Conservation (phyloP, 306 rosid species). For the Cajanus cajan region DNA sequence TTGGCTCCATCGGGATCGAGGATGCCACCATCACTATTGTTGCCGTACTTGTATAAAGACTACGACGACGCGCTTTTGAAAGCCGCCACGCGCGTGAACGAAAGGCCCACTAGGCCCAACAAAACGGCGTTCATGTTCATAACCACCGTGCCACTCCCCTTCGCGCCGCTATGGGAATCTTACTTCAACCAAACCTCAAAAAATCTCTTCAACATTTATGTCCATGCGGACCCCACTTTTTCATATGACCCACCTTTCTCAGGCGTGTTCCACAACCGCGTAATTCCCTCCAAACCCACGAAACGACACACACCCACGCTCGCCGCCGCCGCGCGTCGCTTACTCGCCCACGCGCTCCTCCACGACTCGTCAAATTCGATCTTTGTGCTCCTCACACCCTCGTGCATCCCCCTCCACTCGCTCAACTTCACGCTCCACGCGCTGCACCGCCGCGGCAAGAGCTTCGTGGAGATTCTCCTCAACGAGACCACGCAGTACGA, state of each 20-base stretch:
- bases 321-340: constrained; percentile 51
- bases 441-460: constrained; percentile 32
- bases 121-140: constrained; percentile 70
- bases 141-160: constrained; percentile 60
- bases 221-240: constrained; percentile 64
- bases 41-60: not conserved
- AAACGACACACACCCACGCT: constrained; percentile 48
- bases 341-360: constrained; percentile 64
- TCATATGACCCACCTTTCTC: constrained; percentile 52
- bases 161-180: constrained; percentile 66
- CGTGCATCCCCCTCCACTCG: constrained; percentile 68
- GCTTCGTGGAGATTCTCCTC: constrained; percentile 68
- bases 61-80: constrained; percentile 40
- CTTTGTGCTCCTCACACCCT: constrained; percentile 58
- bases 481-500: constrained; percentile 40
- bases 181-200: constrained; percentile 44
- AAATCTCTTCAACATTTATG: constrained; percentile 48
- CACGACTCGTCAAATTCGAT: constrained; percentile 52
- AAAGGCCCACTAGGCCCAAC: constrained; percentile 32
- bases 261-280: constrained; percentile 50
- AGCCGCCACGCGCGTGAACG: constrained; percentile 39
- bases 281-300: constrained; percentile 54
- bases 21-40: not conserved
- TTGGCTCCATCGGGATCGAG: too few species aligned
- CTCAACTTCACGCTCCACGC: constrained; percentile 60